Conservation (phyloP, 805 yeast species). For the Candida easanensis region DNA sequence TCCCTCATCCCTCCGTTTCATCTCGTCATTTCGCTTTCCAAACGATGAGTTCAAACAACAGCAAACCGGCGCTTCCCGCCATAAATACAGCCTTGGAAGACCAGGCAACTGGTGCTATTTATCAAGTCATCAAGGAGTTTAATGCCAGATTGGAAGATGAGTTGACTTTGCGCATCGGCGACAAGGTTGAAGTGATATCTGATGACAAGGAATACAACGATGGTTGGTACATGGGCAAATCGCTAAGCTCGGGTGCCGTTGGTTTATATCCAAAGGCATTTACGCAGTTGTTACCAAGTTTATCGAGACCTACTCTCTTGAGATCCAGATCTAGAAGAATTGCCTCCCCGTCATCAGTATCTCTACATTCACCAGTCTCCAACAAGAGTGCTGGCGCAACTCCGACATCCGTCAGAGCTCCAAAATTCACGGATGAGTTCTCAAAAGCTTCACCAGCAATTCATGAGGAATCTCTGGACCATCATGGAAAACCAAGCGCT, state of each 20-base stretch:
- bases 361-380: slow-evolving; percentile 18
- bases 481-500: slow-evolving; percentile 25
- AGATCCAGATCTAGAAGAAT: slow-evolving; percentile 60
- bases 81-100: slow-evolving; percentile 17
- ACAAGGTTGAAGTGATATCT: slow-evolving; percentile 81
- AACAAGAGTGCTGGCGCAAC: slow-evolving; percentile 12
- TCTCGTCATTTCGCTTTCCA: slow-evolving; percentile 6
- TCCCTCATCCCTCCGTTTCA: slow-evolving; percentile 11
- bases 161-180: slow-evolving; percentile 75
- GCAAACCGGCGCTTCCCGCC: slow-evolving; percentile 8
- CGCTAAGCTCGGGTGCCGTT: slow-evolving; percentile 64
- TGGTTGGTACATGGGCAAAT: slow-evolving; percentile 95
- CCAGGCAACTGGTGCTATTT: slow-evolving; percentile 31
- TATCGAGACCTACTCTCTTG: slow-evolving; percentile 41
- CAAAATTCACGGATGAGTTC: slow-evolving; percentile 14
- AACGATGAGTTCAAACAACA: slow-evolving; percentile 1
- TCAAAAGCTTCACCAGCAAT: slow-evolving; percentile 1
- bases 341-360: slow-evolving; percentile 28
- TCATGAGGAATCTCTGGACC: slow-evolving; percentile 1
- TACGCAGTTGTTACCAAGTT: slow-evolving; percentile 52
- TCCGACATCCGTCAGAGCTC: slow-evolving; percentile 13
- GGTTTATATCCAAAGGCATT: slow-evolving; percentile 92
- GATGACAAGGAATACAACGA: slow-evolving; percentile 93
- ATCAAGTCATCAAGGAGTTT: slow-evolving; percentile 80
- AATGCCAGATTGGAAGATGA: slow-evolving; percentile 88